A percentile compares a stretch with the other conserved stretches of the same genome.
phyloP scores from a whole-genome alignment of 2,329 filamentous ascomycete species.

The Madurella fahalii region DNA sequence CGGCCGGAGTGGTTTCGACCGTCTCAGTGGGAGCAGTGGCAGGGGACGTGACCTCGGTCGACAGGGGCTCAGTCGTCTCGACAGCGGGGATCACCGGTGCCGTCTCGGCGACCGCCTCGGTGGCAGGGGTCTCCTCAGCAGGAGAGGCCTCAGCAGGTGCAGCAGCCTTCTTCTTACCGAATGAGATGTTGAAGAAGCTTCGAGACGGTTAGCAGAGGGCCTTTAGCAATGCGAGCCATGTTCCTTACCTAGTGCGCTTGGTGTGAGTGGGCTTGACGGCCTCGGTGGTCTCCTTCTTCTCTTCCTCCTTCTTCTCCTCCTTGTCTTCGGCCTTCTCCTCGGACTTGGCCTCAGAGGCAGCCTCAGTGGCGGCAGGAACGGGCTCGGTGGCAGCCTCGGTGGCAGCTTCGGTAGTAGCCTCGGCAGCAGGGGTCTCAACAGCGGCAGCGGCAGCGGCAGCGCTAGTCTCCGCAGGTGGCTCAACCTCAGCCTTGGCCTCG shows the following conservation, averaged over 20 bases:
- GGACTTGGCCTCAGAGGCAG: constrained; percentile 36
- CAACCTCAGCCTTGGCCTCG: constrained; percentile 32
- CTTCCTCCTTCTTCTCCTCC: constrained; percentile 13
- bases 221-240: background rate
- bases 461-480: constrained; percentile 35
- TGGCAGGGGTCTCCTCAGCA: constrained; percentile 40
- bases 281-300: constrained; percentile 6
- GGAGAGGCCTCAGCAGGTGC: constrained; percentile 40
- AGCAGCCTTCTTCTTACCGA: constrained; percentile 56
- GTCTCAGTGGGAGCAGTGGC: constrained; percentile 44
- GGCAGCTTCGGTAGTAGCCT: constrained; percentile 33
- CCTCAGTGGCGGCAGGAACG: constrained; percentile 29
- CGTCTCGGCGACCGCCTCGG: constrained; percentile 44
- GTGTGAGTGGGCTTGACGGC: constrained; percentile 34
- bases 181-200: constrained; percentile 53
- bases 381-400: constrained; percentile 32
- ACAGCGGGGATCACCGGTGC: constrained; percentile 58
- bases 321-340: constrained; percentile 10
- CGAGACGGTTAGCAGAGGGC: constrained; percentile 12
- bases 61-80: constrained; percentile 53
- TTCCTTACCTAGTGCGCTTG: constrained; percentile 51
- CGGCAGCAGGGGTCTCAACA: constrained; percentile 36
- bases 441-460: constrained; percentile 33
- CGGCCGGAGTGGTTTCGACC: constrained; percentile 34
- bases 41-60: constrained; percentile 49